These are phyloP conservation scores for Kodamaea arcana DNA, from an alignment of 1,139 yeast genomes.

Conservation along the genomic window DNA sequence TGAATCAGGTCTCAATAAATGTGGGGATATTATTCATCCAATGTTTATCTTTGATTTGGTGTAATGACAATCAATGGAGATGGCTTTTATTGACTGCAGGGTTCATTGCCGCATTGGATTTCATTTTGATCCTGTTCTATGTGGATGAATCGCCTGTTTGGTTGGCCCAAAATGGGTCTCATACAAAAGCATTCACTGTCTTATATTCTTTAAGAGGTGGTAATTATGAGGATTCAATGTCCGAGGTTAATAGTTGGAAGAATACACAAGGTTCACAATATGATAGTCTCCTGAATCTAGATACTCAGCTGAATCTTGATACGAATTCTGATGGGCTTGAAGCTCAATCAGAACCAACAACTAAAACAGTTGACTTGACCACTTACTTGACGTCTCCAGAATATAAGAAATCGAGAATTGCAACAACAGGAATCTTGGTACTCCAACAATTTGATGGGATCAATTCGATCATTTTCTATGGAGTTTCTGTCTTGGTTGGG, in stretches of 20 bases:
- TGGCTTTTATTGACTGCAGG: conserved; percentile 58
- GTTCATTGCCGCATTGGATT: conserved; percentile 47
- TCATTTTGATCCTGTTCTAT: conserved; percentile 36
- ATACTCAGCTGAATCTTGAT: too few species aligned
- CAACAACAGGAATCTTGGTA: conserved; percentile 71
- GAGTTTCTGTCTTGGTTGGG: conserved; percentile 72
- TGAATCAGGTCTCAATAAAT: conserved; percentile 84
- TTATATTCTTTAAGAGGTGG: conserved; percentile 42
- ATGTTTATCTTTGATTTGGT: conserved; percentile 62
- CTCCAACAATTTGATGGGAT: conserved; percentile 93
- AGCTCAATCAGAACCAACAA: conserved; percentile 4
- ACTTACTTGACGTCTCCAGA: conserved; percentile 49
- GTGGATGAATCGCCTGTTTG: conserved; percentile 86
- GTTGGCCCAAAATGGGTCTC: conserved; percentile 45
- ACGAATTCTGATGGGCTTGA: conserved; percentile 5
- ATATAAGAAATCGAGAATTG: conserved; percentile 56
- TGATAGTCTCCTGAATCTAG: too few species aligned
- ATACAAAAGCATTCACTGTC: conserved; percentile 29
- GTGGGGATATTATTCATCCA: conserved; percentile 82
- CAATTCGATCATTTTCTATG: conserved; percentile 87
- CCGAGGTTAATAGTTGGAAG: conserved; percentile 40
- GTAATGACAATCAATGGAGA: conserved; percentile 70
- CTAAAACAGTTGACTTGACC: conserved; percentile 21
- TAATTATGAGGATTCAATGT: conserved; percentile 30
- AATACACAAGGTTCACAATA: too few species aligned